Base-by-base conservation (phyloP, 768 basidiomycete species). In the Sporobolomyces pararoseus region DNA sequence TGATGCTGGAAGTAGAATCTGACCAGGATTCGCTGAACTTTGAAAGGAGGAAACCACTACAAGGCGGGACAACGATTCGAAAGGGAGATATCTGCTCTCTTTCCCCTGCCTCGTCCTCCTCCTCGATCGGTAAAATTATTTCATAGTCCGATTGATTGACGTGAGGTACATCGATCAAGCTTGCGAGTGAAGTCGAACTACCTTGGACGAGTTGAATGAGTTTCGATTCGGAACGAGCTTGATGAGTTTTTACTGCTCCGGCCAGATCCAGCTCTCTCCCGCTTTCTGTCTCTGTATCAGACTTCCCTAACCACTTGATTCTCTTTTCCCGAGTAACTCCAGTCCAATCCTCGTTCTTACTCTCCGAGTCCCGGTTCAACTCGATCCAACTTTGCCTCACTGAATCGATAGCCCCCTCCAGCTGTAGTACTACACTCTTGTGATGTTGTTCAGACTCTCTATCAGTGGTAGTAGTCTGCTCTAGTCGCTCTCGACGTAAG, bases 1-100 rank as follows among this genome's bases (percentile, higher is more conserved):
- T 54, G 52, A 72, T 65, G 0, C 44, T 52, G 1, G 50, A 49
- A 0, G 42, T 34, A 0, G 57, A 62, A 2, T 34, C 34, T 3
- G 71, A 63, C 71, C 71, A 72, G 31, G 63, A n/a, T 23, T n/a
- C 12, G 58, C 21, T 23, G 27, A 72, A 60, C 31, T 60, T 58
- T 23, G 66, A 54, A 3, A 72, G 31, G n/a, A 60, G 39, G 32
- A 72, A 72, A 19, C 58, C 66, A 39, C 66, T 68, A 19, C 51
- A 65, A 4, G 71, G 66, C 17, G 71, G 71, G 3, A 72, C 19
- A 12, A 72, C 35, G 17, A 72, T 14, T 13, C 19, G 25, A 39
- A 42, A 10, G 37, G 59, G 59, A 23, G 55, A 34, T 31, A 16
- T 16, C 13, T 13, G 12, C 27, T 29, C 27, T 17, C 31, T 35